Evolutionary conservation across 345 rosid species (phyloP).

Genomic region (Gynandropsis gynandra): DNA sequence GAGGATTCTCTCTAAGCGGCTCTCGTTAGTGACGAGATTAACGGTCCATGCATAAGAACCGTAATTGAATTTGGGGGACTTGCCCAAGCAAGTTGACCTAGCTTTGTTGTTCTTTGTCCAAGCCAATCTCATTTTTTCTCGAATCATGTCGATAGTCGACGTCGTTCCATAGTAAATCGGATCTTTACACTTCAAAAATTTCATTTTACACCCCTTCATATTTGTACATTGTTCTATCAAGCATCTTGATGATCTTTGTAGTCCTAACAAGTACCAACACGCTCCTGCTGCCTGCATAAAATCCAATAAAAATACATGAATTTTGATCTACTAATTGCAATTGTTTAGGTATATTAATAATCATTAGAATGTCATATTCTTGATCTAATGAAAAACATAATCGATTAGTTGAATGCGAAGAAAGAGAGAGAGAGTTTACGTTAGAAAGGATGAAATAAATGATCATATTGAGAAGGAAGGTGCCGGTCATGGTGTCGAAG

Average conservation of each 20-base stretch:
- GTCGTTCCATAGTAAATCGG: slow-evolving; percentile 72
- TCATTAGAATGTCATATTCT: too few species aligned
- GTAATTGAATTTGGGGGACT: slow-evolving; percentile 56
- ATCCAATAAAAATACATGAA: too few species aligned
- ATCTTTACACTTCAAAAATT: slow-evolving; percentile 56
- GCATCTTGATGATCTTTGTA: slow-evolving; percentile 79
- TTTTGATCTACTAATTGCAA: too few species aligned
- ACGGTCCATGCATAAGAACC: slow-evolving; percentile 93
- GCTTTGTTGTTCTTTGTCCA: slow-evolving; percentile 63
- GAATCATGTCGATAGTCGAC: slow-evolving; percentile 26
- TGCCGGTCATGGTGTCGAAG: too few species aligned
- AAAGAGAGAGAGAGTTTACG: too few species aligned
- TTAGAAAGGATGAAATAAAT: slow-evolving; percentile 94
- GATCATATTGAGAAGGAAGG: slow-evolving; percentile 81
- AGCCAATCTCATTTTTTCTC: slow-evolving; percentile 37
- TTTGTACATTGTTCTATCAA: slow-evolving; percentile 63
- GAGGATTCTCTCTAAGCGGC: slow-evolving; percentile 77
- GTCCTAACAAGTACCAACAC: slow-evolving; percentile 93
- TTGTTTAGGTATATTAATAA: too few species aligned
- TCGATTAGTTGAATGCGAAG: too few species aligned
- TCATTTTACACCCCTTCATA: slow-evolving; percentile 37
- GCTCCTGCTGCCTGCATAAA: slow-evolving; percentile 93
- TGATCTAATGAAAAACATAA: too few species aligned
- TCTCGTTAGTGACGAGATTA: slow-evolving; percentile 72
- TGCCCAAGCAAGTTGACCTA: slow-evolving; percentile 49